phyloP scores from a whole-genome alignment of 2,329 filamentous ascomycete genomes.

The Penicillium sumatraense region DNA sequence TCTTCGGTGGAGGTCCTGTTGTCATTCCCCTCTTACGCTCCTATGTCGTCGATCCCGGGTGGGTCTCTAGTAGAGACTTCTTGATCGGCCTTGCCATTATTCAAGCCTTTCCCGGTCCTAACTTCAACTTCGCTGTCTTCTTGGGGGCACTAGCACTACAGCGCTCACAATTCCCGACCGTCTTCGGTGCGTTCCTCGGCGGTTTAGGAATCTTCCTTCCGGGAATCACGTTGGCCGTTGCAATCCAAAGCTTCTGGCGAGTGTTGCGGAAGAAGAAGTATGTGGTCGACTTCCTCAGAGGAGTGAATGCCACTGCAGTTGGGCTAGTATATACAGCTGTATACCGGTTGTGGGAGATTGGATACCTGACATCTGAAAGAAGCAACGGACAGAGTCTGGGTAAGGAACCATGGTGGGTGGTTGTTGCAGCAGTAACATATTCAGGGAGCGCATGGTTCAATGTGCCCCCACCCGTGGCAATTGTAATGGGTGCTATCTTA shows the following conservation, averaged over 20 bases:
- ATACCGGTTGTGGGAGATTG: slow-evolving; percentile 66
- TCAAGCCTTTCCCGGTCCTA: slow-evolving; percentile 69
- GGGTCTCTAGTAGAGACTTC: slow-evolving; percentile 73
- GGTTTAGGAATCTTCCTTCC: slow-evolving; percentile 51
- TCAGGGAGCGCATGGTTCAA: slow-evolving; percentile 55
- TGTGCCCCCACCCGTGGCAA: slow-evolving; percentile 49
- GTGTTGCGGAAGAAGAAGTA: slow-evolving; percentile 51
- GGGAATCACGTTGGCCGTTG: slow-evolving; percentile 40
- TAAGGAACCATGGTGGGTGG: slow-evolving; percentile 67
- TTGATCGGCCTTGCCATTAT: slow-evolving; percentile 73
- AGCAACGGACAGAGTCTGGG: slow-evolving; percentile 58
- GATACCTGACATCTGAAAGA: slow-evolving; percentile 58
- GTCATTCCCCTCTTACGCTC: slow-evolving; percentile 67
- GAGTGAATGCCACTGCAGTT: slow-evolving; percentile 64
- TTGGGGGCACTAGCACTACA: slow-evolving; percentile 57
- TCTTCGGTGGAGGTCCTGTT: slow-evolving; percentile 68
- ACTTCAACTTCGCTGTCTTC: slow-evolving; percentile 59
- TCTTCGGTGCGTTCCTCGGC: slow-evolving; percentile 56
- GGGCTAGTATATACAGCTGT: slow-evolving; percentile 68
- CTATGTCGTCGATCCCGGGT: slow-evolving; percentile 67
- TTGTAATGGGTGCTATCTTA: slow-evolving; percentile 52
- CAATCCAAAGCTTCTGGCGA: slow-evolving; percentile 58
- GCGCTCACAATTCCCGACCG: slow-evolving; percentile 31
- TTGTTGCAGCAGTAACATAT: slow-evolving; percentile 59
- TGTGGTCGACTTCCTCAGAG: slow-evolving; percentile 57